phyloP scores from a whole-genome alignment of 2,329 filamentous ascomycete species.

The Drechslerella coelobrocha region DNA sequence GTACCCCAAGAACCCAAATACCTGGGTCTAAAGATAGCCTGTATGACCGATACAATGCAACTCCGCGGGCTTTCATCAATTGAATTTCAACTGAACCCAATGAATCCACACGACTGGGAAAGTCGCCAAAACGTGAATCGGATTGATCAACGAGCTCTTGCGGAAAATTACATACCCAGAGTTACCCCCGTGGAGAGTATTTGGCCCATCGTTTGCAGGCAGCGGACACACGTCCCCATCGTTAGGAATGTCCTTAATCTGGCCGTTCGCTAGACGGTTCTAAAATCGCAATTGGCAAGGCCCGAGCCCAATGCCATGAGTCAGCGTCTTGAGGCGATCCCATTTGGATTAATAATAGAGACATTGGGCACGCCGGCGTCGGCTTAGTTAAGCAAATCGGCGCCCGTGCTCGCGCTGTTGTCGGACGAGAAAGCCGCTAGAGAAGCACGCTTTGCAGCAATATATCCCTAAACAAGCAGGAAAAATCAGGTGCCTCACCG shows the following conservation, averaged over 20 bases:
- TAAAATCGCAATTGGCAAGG: conserved; percentile 5
- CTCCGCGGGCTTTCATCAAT: not conserved
- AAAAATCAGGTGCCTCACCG: conserved; percentile 46
- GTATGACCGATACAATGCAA: not conserved
- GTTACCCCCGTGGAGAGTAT: conserved; percentile 72
- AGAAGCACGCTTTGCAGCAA: conserved; percentile 3
- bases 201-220: conserved; percentile 76
- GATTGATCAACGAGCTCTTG: conserved; percentile 9
- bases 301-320: not conserved
- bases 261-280: conserved; percentile 43
- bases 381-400: conserved; percentile 41
- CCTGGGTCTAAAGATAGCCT: not conserved
- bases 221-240: conserved; percentile 63
- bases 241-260: conserved; percentile 45
- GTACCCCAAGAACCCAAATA: not conserved
- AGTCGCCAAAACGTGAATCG: not conserved
- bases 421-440: conserved; percentile 43
- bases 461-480: conserved; percentile 11
- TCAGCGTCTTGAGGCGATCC: not conserved
- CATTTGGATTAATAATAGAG: conserved; percentile 28
- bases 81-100: not conserved
- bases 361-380: conserved; percentile 36
- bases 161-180: conserved; percentile 60
- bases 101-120: not conserved
- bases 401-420: conserved; percentile 12